phyloP scores from a whole-genome alignment of 495 filamentous ascomycete genomes.

The Lasiosphaeria hispida region DNA sequence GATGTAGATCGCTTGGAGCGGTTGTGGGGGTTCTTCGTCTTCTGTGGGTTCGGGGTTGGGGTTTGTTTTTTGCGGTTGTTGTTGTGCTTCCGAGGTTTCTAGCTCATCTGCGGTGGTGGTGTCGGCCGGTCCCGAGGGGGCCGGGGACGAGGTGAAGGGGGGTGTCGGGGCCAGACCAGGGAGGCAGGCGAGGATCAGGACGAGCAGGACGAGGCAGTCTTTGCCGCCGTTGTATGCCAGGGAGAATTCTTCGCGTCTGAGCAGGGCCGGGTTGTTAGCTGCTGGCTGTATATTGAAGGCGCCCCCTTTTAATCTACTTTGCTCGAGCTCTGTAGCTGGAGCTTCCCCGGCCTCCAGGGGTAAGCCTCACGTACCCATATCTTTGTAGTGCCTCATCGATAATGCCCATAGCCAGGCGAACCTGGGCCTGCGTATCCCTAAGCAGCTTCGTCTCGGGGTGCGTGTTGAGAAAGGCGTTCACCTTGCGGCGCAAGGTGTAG shows the following conservation, averaged over 20 bases:
- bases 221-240: conserved; percentile 98
- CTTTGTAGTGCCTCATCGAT: conserved; percentile 65
- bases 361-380: conserved; percentile 57
- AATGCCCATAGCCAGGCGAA: conserved; percentile 64
- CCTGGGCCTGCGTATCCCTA: conserved; percentile 68
- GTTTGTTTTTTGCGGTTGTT: background rate
- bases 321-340: background rate
- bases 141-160: conserved; percentile 9
- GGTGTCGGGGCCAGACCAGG: conserved; percentile 17
- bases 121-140: background rate
- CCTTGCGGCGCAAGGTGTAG: conserved; percentile 54
- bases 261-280: conserved; percentile 6
- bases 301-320: background rate
- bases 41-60: background rate
- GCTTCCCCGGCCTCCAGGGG: background rate
- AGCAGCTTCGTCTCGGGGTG: conserved; percentile 54
- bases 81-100: background rate
- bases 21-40: conserved; percentile 31
- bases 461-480: conserved; percentile 67
- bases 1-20: conserved; percentile 84
- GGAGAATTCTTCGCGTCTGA: conserved; percentile 72
- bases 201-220: conserved; percentile 91
- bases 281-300: background rate
- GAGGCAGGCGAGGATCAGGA: conserved; percentile 78
- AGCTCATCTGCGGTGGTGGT: background rate